phyloP scores from a whole-genome alignment of 192 early-diverging fungal genomes.

The Podila epigama region DNA sequence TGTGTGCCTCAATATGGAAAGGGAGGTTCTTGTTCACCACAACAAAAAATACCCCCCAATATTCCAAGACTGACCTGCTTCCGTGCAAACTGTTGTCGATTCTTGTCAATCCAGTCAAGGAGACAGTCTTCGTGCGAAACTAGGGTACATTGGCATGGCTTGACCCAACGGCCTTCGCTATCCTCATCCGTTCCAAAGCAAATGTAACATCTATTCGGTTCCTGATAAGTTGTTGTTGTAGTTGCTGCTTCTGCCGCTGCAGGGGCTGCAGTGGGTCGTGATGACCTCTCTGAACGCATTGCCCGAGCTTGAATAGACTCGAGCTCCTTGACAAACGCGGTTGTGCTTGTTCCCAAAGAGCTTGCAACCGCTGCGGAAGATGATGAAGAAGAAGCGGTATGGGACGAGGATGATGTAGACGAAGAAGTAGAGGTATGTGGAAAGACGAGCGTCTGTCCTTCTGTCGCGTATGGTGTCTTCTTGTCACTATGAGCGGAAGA shows the following conservation, averaged over 20 bases:
- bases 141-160: slow-evolving; percentile 77
- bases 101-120: slow-evolving; percentile 78
- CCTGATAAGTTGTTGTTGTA: slow-evolving; percentile 21
- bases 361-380: not conserved
- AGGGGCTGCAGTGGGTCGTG: slow-evolving; percentile 10
- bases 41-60: slow-evolving; percentile 1
- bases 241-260: not conserved
- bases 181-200: slow-evolving; percentile 75
- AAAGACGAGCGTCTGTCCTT: too few relatives aligned
- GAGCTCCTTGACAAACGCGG: slow-evolving; percentile 28
- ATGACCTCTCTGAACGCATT: too few relatives aligned
- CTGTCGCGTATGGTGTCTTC: too few relatives aligned
- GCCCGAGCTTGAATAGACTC: slow-evolving; percentile 19
- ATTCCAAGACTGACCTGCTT: slow-evolving; percentile 47
- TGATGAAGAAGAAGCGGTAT: not conserved
- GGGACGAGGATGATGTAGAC: not conserved
- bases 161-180: slow-evolving; percentile 69
- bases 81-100: slow-evolving; percentile 58
- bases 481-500: too few relatives aligned
- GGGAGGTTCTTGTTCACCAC: too few relatives aligned
- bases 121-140: slow-evolving; percentile 83
- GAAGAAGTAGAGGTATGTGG: too few relatives aligned
- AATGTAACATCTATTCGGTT: slow-evolving; percentile 71
- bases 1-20: too few relatives aligned
- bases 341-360: not conserved